Conservation (phyloP, 2,329 filamentous ascomycete genomes). For the Talaromyces sp. region DNA sequence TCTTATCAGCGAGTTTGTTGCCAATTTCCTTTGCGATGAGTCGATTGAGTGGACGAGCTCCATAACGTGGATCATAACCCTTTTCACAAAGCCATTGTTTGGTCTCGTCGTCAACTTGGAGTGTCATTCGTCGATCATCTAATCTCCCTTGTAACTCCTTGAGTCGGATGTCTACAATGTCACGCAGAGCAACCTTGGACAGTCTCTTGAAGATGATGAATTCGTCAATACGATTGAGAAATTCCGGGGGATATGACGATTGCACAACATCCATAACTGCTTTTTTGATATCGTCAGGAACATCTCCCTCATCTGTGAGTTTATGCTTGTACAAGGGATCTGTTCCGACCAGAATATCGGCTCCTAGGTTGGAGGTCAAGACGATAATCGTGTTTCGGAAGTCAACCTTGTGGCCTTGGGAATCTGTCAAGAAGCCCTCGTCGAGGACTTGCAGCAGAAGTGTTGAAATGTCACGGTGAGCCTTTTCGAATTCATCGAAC, state of each 20-base stretch:
- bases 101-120: slow-evolving; percentile 69
- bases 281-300: slow-evolving; percentile 69
- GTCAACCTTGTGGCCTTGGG: slow-evolving; percentile 94
- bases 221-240: slow-evolving; percentile 93
- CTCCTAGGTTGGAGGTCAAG: slow-evolving; percentile 90
- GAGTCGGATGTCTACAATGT: slow-evolving; percentile 91
- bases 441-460: slow-evolving; percentile 91
- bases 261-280: slow-evolving; percentile 88
- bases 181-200: slow-evolving; percentile 71
- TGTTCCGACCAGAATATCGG: slow-evolving; percentile 80
- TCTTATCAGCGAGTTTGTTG: slow-evolving; percentile 84
- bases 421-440: slow-evolving; percentile 92
- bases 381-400: slow-evolving; percentile 97
- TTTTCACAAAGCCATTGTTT: slow-evolving; percentile 84
- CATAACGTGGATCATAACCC: slow-evolving; percentile 89
- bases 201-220: slow-evolving; percentile 95
- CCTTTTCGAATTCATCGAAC: slow-evolving; percentile 98
- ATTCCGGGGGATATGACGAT: slow-evolving; percentile 77
- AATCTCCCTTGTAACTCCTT: slow-evolving; percentile 79
- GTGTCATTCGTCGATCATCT: slow-evolving; percentile 77
- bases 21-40: slow-evolving; percentile 88
- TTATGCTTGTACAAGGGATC: slow-evolving; percentile 61
- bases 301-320: slow-evolving; percentile 63
- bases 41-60: slow-evolving; percentile 84
- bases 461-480: slow-evolving; percentile 89